Conservation (phyloP, 2,329 filamentous ascomycete species). For the Pseudopyrenochaeta lycopersici region DNA sequence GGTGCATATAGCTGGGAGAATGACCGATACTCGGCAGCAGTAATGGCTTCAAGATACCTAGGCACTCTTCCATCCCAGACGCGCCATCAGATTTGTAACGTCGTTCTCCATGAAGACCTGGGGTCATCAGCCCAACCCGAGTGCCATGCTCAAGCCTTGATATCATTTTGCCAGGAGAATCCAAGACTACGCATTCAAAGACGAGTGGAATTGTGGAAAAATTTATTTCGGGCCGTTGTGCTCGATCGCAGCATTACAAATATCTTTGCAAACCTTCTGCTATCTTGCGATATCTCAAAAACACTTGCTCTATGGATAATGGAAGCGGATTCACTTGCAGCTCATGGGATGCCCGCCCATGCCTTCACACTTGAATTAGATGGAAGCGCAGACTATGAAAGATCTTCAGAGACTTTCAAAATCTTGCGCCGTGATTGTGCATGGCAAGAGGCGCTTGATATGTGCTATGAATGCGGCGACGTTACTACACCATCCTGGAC, state of each 20-base stretch:
- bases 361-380: conserved; percentile 15
- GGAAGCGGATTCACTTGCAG: conserved; percentile 6
- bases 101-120: background rate
- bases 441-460: conserved; percentile 1
- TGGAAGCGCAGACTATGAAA: conserved; percentile 2
- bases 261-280: background rate
- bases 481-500: background rate
- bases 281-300: background rate
- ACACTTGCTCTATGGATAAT: conserved; percentile 3
- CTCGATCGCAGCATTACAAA: background rate
- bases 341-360: conserved; percentile 11
- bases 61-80: background rate
- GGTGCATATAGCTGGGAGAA: no score
- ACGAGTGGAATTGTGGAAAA: conserved; percentile 3
- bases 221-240: background rate
- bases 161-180: conserved; percentile 11
- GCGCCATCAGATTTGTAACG: background rate
- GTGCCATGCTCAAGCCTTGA: conserved; percentile 12
- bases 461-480: background rate
- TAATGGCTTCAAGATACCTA: conserved; percentile 3
- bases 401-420: conserved; percentile 1
- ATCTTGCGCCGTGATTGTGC: background rate
- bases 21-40: conserved; percentile 4
- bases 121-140: background rate
- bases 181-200: conserved; percentile 4